phyloP scores from a whole-genome alignment of 1,139 yeast genomes.

The Yamadazyma conglobata region DNA sequence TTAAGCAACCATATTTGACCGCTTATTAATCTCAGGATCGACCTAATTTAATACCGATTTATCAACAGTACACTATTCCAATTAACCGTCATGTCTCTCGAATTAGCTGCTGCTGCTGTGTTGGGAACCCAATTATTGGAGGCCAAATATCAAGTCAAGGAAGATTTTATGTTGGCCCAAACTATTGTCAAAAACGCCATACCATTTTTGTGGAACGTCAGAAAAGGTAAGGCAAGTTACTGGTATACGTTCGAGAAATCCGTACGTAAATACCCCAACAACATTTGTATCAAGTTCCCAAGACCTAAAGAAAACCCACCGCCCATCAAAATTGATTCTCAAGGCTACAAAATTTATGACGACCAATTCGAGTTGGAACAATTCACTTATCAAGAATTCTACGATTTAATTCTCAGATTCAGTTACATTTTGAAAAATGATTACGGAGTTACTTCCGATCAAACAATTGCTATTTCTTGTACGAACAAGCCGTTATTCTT shows the following conservation, averaged over 20 bases:
- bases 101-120: conserved; percentile 43
- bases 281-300: conserved; percentile 60
- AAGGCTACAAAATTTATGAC: conserved; percentile 44
- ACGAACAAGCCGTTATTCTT: conserved; percentile 83
- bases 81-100: conserved; percentile 24
- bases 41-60: no score
- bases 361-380: conserved; percentile 56
- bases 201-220: conserved; percentile 41
- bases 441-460: conserved; percentile 62
- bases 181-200: conserved; percentile 39
- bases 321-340: conserved; percentile 22
- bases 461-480: conserved; percentile 73
- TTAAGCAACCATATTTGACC: no score
- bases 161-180: conserved; percentile 50
- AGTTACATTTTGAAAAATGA: conserved; percentile 62
- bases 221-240: conserved; percentile 51
- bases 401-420: conserved; percentile 60
- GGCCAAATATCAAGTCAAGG: conserved; percentile 49
- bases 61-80: no score
- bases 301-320: conserved; percentile 45
- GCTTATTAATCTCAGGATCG: no score
- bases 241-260: conserved; percentile 65
- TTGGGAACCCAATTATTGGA: conserved; percentile 48
- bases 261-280: conserved; percentile 49
- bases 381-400: conserved; percentile 67